Evolutionary conservation across 768 basidiomycete genomes (phyloP), one percentile per base, ranked within the genome.

Genomic region (Suillus occidentalis): DNA sequence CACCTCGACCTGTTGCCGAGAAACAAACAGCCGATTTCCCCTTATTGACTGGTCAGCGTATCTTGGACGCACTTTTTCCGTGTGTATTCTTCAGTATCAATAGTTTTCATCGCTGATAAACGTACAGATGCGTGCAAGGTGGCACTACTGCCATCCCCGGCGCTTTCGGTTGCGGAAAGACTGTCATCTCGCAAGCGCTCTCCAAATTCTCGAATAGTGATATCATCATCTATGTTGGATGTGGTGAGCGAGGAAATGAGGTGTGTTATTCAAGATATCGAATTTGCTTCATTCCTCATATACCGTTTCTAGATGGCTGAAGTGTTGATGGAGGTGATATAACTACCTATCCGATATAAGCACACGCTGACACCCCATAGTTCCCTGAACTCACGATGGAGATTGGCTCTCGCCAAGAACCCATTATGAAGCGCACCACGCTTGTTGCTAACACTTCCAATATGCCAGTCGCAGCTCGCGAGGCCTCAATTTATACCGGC

Each of bases 391-490:
- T 99, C 37, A 94, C 91, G 2, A 92, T 98, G 90, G 95, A 97
- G 60, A 82, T 97, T 62, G 90, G 86, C 28, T 89, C 92, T 68
- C 94, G 95, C 60, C 89, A 96, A 85, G 97, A 99, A 77, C 97
- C 97, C 40, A 99, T 99, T 84, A 99, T 99, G 97, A 99, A 99
- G 80, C 96, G 97, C 65, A 99, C 97, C 0, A 94, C 96, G 16
- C 88, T 99, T 28, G 96, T 99, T 66, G 97, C 97, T 69, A 99
- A 99, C 77, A 99, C 97, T 3, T 99, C 97, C 58, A 99, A 99
- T 82, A 99, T 99, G 97, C 97, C 97, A 70, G 97, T 99, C 71
- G 97, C 97, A 52, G 97, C 97, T 52, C 94, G 97, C 69, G 97
- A 99, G 79, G 97, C 97, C 6, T 98, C 97, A 22, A 99, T 99